Evolutionary conservation across 2,329 filamentous ascomycete genomes (phyloP), one percentile per base, ranked within the genome.

Genomic region (Sclerotinia minor): DNA sequence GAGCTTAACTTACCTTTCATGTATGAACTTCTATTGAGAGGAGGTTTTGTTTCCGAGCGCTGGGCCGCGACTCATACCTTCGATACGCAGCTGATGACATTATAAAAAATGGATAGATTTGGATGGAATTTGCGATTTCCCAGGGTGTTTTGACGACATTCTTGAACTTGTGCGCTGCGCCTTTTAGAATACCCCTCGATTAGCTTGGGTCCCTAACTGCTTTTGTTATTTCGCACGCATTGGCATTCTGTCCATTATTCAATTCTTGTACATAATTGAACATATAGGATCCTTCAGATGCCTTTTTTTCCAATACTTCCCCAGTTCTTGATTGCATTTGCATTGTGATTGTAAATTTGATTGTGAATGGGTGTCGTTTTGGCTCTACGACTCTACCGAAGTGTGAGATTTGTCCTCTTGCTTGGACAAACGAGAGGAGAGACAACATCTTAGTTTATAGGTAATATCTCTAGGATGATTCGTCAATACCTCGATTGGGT

Each of bases 11-110:
- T 52, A 57, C 59, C 50, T 67, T 67, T 67, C 66, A 67, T 67
- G 59, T 64, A 67, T 50, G 66, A 57, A 67, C 44, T 64, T 57
- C 44, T 67, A 67, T 54, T 65, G 65, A 50, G 58, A 67, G 59
- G 59, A n/a, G 50, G 66, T 29, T 64, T 64, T 47, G 59, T 47
- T 53, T 11, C 49, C 35, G 26, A 49, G 66, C 59, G 44, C 59
- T 64, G 59, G 59, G 24, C 47, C 66, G 50, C 66, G 41, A 55
- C 60, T 49, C 19, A 57, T 26, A 41, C 50, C 41, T 57, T 61
- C 32, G 54, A 52, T 61, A 67, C 65, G 55, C 55, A 67, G 19
- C 35, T 67, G 26, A 61, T 19, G 47, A 45, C 35, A 65, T 65
- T 3, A 57, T 54, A 44, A 38, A 53, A 59, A 61, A 35, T 45